Percentiles rank a stretch among this genome's conserved stretches.
Conservation (phyloP, 768 basidiomycete species). For the Gelatoporia subvermispora region DNA sequence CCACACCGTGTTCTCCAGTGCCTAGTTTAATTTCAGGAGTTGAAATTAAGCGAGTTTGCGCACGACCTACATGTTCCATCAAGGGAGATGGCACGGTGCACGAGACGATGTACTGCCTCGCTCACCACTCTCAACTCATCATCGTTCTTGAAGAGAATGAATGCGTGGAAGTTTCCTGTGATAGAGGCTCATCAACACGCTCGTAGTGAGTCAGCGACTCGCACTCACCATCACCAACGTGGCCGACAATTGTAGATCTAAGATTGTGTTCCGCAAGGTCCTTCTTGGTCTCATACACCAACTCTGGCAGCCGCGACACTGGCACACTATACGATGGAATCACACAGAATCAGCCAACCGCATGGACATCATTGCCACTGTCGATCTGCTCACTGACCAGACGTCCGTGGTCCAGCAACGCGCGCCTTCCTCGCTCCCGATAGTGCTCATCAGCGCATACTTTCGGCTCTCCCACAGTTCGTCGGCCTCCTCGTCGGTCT, state of each 20-base stretch:
- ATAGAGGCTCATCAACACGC: too few species aligned
- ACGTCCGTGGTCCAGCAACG: conserved; percentile 88
- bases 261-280: conserved; percentile 60
- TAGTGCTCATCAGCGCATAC: conserved; percentile 69
- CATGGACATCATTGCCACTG: too few species aligned
- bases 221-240: conserved; percentile 67
- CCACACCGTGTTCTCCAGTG: conserved; percentile 86
- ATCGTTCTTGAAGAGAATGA: conserved; percentile 55
- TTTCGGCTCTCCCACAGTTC: conserved; percentile 84
- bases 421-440: conserved; percentile 58
- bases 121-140: conserved; percentile 50
- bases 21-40: too few species aligned
- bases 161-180: conserved; percentile 45
- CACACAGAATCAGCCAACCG: neutral
- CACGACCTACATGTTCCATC: conserved; percentile 70
- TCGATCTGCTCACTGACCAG: conserved; percentile 66
- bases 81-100: conserved; percentile 64
- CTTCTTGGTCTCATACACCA: conserved; percentile 74
- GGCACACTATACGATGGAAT: conserved; percentile 46
- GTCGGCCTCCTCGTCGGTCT: conserved; percentile 69
- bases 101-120: conserved; percentile 63
- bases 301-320: conserved; percentile 60
- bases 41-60: too few species aligned
- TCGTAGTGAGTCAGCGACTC: neutral
- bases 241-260: conserved; percentile 71